Evolutionary conservation across 352 stramenopile genomes (phyloP).

Genomic region (Phytophthora nicotianae): DNA sequence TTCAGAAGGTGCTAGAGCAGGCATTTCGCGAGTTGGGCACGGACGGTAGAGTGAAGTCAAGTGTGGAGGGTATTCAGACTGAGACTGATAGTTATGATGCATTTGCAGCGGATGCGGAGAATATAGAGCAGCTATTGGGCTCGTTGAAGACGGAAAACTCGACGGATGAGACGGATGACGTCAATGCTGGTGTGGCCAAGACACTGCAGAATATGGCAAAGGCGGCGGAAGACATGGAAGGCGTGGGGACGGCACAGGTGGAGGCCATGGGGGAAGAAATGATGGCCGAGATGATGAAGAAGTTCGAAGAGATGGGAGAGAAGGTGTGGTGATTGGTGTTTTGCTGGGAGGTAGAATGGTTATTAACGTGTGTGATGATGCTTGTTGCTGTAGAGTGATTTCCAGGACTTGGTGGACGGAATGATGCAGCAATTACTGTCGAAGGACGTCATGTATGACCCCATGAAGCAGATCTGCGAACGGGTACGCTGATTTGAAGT

Average conservation of each 20-base stretch:
- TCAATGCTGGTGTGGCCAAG: slow-evolving; percentile 83
- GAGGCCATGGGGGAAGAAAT: slow-evolving; percentile 95
- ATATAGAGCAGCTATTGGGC: slow-evolving; percentile 76
- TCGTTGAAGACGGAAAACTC: slow-evolving; percentile 54
- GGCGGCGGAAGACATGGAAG: slow-evolving; percentile 87
- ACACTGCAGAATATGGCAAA: slow-evolving; percentile 91
- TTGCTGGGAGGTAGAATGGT: not conserved
- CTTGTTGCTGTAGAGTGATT: slow-evolving; percentile 62
- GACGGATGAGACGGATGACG: slow-evolving; percentile 68
- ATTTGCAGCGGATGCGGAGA: slow-evolving; percentile 52
- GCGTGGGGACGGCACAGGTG: slow-evolving; percentile 75
- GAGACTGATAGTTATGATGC: not conserved
- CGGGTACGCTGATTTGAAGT: slow-evolving; percentile 43
- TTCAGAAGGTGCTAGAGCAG: slow-evolving; percentile 87
- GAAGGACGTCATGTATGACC: slow-evolving; percentile 99
- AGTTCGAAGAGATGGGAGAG: slow-evolving; percentile 95
- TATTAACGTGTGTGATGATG: slow-evolving; percentile 1
- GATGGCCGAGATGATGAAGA: slow-evolving; percentile 96
- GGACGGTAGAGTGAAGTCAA: slow-evolving; percentile 43
- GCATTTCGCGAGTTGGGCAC: slow-evolving; percentile 85
- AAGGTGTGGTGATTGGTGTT: slow-evolving; percentile 62
- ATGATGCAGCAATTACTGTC: slow-evolving; percentile 98
- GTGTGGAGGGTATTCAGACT: not conserved
- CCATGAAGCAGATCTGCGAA: slow-evolving; percentile 96
- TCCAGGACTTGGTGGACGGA: slow-evolving; percentile 95